Evolutionary conservation across 2,329 filamentous ascomycete species (phyloP).

Genomic region (Plectosphaerella plurivora): DNA sequence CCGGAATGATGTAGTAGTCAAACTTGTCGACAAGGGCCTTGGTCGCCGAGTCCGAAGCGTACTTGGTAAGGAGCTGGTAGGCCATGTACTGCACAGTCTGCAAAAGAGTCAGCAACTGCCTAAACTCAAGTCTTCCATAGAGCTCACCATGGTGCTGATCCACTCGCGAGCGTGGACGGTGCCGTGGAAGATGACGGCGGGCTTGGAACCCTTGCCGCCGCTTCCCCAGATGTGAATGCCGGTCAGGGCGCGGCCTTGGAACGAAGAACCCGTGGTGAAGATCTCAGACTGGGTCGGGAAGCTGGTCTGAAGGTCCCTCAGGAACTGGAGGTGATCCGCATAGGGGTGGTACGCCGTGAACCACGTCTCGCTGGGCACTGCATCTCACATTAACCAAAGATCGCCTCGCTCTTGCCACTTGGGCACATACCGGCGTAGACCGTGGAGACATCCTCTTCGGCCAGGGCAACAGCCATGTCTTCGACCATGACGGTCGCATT

Average conservation of each 20-base stretch:
- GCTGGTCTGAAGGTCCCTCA: constrained; percentile 32
- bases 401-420: constrained; percentile 13
- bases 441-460: constrained; percentile 16
- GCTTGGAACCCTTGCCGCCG: constrained; percentile 33
- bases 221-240: constrained; percentile 49
- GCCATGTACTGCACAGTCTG: constrained; percentile 41
- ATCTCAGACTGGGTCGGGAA: constrained; percentile 42
- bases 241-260: constrained; percentile 47
- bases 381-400: neutral
- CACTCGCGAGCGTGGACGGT: constrained; percentile 50
- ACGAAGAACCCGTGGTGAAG: constrained; percentile 38
- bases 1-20: constrained; percentile 51
- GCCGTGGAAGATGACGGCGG: constrained; percentile 44
- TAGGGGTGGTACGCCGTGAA: constrained; percentile 47
- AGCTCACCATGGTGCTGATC: constrained; percentile 47
- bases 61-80: constrained; percentile 35
- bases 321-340: constrained; percentile 41
- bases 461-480: constrained; percentile 22
- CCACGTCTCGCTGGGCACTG: constrained; percentile 26
- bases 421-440: constrained; percentile 7
- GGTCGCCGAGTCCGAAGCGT: constrained; percentile 25
- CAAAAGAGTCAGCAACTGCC: too few relatives aligned
- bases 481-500: constrained; percentile 23
- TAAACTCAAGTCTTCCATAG: too few relatives aligned
- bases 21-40: constrained; percentile 47